A percentile compares a stretch with the other conserved stretches of the same genome.
Conservation (phyloP, 1,284 basidiomycete species). For the Fomes fomentarius region DNA sequence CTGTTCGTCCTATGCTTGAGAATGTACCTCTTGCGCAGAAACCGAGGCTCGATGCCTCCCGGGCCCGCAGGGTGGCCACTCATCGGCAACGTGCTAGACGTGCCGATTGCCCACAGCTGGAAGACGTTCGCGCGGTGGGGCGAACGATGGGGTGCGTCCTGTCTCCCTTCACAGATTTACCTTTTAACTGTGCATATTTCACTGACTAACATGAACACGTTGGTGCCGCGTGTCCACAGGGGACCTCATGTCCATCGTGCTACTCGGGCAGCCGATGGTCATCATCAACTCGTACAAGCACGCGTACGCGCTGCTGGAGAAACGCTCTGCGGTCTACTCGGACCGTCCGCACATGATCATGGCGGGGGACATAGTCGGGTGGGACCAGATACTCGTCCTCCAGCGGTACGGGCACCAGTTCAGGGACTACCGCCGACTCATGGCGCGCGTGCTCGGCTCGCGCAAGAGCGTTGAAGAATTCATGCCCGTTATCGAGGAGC, state of each 20-base stretch:
- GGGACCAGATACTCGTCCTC: slow-evolving; percentile 36
- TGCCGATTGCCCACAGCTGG: slow-evolving; percentile 32
- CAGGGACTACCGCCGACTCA: slow-evolving; percentile 37
- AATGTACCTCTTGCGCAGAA: not conserved
- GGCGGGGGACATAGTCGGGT: slow-evolving; percentile 37
- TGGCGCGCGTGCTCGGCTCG: slow-evolving; percentile 20
- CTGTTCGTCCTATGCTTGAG: slow-evolving; percentile 4
- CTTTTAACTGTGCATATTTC: not conserved
- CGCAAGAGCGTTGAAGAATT: slow-evolving; percentile 29
- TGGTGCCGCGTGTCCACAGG: slow-evolving; percentile 13
- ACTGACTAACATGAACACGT: not conserved
- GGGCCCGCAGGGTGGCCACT: slow-evolving; percentile 35
- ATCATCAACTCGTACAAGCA: slow-evolving; percentile 58
- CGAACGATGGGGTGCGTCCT: slow-evolving; percentile 27
- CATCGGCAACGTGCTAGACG: slow-evolving; percentile 35
- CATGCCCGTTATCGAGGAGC: slow-evolving; percentile 26
- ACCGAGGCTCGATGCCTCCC: slow-evolving; percentile 26
- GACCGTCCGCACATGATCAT: slow-evolving; percentile 38
- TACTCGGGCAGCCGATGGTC: slow-evolving; percentile 63
- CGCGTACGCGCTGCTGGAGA: slow-evolving; percentile 45
- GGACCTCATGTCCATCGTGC: slow-evolving; percentile 36
- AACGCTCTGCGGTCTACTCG: slow-evolving; percentile 39
- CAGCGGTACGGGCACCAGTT: slow-evolving; percentile 38
- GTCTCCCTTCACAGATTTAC: no score
- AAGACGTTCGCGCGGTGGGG: slow-evolving; percentile 32